Conservation (phyloP, 2,329 filamentous ascomycete genomes). For the Nemania abortiva region DNA sequence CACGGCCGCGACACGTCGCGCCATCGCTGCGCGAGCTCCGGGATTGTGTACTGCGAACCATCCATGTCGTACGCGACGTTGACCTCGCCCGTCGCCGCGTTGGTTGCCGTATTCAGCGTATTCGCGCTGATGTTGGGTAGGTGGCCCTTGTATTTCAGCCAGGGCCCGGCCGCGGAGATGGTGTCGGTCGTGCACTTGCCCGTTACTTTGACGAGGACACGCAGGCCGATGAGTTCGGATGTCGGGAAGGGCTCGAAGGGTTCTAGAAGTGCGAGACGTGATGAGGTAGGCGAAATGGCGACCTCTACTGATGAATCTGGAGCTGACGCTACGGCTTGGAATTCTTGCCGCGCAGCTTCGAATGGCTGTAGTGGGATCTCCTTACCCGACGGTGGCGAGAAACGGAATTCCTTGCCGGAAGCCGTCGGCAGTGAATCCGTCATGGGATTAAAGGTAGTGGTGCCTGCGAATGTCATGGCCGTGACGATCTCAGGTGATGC, state of each 20-base stretch:
- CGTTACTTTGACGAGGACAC: constrained; percentile 94
- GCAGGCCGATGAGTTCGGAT: constrained; percentile 79
- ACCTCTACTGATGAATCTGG: constrained; percentile 79
- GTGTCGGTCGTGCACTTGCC: constrained; percentile 99
- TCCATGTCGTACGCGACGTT: constrained; percentile 92
- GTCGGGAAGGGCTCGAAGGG: constrained; percentile 88
- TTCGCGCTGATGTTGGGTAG: constrained; percentile 98
- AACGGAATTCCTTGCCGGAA: constrained; percentile 84
- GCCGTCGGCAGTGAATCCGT: constrained; percentile 86
- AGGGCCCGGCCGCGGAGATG: constrained; percentile 95
- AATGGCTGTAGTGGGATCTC: constrained; percentile 75
- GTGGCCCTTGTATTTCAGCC: constrained; percentile 99
- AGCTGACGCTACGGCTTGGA: constrained; percentile 78
- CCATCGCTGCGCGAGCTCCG: constrained; percentile 88
- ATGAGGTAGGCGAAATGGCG: constrained; percentile 86
- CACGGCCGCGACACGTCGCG: constrained; percentile 80
- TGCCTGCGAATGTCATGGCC: constrained; percentile 92
- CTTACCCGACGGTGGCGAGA: constrained; percentile 80
- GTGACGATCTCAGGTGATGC: constrained; percentile 97
- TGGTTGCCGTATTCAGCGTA: constrained; percentile 94
- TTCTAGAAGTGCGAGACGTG: constrained; percentile 89
- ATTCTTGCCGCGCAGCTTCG: constrained; percentile 72
- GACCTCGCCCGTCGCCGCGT: constrained; percentile 91
- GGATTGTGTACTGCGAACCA: constrained; percentile 79
- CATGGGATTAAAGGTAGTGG: constrained; percentile 95